These are phyloP conservation scores for Eudorina sp. DNA, from an alignment of 139 green algal species.

Conservation along the genomic window DNA sequence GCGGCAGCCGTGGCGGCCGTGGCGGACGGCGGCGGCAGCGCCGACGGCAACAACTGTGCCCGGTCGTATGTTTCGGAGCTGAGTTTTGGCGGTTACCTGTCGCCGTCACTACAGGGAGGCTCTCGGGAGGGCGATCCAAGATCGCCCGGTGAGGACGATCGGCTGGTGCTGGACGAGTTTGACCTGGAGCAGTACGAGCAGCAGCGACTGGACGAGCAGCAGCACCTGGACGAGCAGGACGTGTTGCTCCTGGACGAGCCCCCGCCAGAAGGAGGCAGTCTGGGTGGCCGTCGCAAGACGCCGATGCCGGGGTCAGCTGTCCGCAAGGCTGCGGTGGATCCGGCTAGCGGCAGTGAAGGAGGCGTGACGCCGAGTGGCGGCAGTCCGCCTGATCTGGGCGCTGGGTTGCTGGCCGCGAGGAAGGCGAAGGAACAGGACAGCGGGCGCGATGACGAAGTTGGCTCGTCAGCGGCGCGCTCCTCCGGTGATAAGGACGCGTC, in stretches of 20 bases:
- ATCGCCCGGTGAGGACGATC: not conserved
- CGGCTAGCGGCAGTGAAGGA: not conserved
- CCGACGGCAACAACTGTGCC: not conserved
- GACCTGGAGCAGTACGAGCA: constrained; percentile 30
- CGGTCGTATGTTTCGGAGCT: constrained; percentile 29
- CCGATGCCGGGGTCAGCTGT: too few relatives aligned
- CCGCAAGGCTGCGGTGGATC: not conserved
- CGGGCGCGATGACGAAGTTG: not conserved
- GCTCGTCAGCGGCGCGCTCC: too few relatives aligned
- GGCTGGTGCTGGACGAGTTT: constrained; percentile 9
- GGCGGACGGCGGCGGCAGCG: not conserved
- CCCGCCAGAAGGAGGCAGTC: not conserved
- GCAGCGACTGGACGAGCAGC: constrained; percentile 38
- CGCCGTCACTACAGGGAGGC: not conserved
- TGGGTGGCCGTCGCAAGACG: not conserved
- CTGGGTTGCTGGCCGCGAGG: not conserved
- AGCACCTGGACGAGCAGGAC: constrained; percentile 16
- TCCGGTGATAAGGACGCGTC: not conserved
- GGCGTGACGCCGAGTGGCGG: too few relatives aligned
- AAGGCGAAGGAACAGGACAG: not conserved
- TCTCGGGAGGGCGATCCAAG: not conserved
- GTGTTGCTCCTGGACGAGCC: constrained; percentile 37
- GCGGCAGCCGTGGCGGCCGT: constrained; percentile 9
- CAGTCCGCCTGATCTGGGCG: constrained; percentile 23
- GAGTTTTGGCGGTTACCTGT: constrained; percentile 41